phyloP scores from a whole-genome alignment of 306 rosid species.

The Urtica urens region DNA sequence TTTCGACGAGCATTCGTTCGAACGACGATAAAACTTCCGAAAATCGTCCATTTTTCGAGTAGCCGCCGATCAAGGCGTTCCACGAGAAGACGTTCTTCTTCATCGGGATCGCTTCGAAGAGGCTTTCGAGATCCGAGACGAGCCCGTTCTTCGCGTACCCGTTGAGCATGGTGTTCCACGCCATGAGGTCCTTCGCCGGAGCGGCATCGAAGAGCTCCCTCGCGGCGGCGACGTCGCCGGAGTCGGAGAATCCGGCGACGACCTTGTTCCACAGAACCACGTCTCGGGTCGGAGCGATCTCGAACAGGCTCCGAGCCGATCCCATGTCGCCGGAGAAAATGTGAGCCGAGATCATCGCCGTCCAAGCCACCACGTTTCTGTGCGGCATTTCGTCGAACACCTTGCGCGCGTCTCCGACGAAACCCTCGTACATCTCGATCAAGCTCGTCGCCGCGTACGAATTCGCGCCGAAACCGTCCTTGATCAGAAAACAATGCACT shows the following conservation, averaged over 20 bases:
- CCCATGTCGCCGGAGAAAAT: slow-evolving; percentile 38
- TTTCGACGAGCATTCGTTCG: slow-evolving; percentile 47
- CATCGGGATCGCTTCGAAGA: slow-evolving; percentile 62
- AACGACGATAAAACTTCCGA: slow-evolving; percentile 38
- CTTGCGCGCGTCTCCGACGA: slow-evolving; percentile 37
- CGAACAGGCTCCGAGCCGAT: slow-evolving; percentile 42
- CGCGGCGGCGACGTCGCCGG: slow-evolving; percentile 41
- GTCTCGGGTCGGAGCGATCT: slow-evolving; percentile 52
- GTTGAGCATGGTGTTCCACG: slow-evolving; percentile 60
- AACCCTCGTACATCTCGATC: slow-evolving; percentile 47
- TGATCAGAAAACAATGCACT: slow-evolving; percentile 43
- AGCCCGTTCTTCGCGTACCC: slow-evolving; percentile 52
- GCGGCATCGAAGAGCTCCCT: slow-evolving; percentile 46
- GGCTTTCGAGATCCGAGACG: slow-evolving; percentile 34
- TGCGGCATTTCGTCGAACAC: slow-evolving; percentile 54
- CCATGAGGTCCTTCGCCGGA: slow-evolving; percentile 49
- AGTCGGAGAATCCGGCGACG: slow-evolving; percentile 48
- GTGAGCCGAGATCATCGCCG: slow-evolving; percentile 46
- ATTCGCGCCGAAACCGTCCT: slow-evolving; percentile 43
- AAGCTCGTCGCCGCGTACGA: slow-evolving; percentile 39
- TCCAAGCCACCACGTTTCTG: slow-evolving; percentile 69
- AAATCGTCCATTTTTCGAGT: slow-evolving; percentile 30
- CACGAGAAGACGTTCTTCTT: slow-evolving; percentile 67
- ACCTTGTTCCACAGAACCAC: slow-evolving; percentile 60
- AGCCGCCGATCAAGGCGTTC: slow-evolving; percentile 65